A percentile compares a stretch with the other conserved stretches of the same genome.
These are phyloP conservation scores for Fraxinus nigra DNA, from an alignment of 305 asterid species.

Conservation along the genomic window DNA sequence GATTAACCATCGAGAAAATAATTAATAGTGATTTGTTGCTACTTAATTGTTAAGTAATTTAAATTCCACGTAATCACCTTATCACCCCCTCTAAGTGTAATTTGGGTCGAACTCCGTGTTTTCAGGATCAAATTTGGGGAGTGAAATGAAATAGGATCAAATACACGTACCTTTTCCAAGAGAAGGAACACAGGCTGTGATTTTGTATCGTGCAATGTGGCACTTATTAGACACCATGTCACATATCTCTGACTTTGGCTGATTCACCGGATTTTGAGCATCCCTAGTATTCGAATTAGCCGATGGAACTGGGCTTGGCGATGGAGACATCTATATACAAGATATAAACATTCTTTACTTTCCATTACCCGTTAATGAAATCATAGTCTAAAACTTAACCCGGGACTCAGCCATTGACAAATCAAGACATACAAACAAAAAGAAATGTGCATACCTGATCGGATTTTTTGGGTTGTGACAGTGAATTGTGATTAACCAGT, in stretches of 20 bases:
- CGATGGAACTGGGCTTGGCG: conserved; percentile 43
- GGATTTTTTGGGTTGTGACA: background rate
- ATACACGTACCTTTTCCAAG: conserved; percentile 29
- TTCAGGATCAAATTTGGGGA: background rate
- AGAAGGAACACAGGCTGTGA: conserved; percentile 48
- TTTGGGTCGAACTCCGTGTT: no score
- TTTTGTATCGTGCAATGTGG: conserved; percentile 27
- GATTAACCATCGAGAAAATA: no score
- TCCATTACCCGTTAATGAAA: conserved; percentile 12
- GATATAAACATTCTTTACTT: background rate
- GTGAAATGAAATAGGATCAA: background rate
- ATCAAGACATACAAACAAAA: background rate
- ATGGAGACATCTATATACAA: conserved; percentile 40
- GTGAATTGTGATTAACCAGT: conserved; percentile 7
- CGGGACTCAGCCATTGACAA: background rate
- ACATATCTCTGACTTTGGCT: conserved; percentile 27
- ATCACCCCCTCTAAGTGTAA: no score
- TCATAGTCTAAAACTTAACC: background rate
- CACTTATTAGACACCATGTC: conserved; percentile 38
- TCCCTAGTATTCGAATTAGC: conserved; percentile 23
- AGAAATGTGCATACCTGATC: conserved; percentile 21
- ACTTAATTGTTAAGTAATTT: no score
- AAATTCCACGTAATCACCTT: no score
- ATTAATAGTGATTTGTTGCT: no score
- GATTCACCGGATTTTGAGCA: conserved; percentile 17